A percentile compares a stretch with the other conserved stretches of the same genome.
Evolutionary conservation across 192 early-diverging fungal genomes (phyloP).

Genomic region (Linnemannia schmuckeri): DNA sequence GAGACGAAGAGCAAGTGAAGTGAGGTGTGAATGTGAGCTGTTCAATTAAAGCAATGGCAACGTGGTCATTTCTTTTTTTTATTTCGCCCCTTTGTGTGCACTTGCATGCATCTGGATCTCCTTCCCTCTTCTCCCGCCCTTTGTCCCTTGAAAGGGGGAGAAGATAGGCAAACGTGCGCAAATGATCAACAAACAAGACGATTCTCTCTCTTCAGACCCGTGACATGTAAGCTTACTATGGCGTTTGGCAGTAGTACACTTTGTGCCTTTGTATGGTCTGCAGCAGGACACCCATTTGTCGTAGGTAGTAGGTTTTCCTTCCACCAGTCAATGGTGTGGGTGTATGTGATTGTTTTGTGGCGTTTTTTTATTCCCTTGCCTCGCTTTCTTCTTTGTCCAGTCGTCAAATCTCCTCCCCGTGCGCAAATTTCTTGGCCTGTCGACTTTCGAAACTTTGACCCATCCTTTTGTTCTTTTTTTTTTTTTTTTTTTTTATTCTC

Average conservation of each 20-base stretch:
- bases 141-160: not conserved
- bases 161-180: not conserved
- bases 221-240: not conserved
- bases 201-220: not conserved
- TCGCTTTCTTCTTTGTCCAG: no score
- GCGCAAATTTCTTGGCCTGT: not conserved
- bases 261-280: no score
- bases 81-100: no score
- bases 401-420: not conserved
- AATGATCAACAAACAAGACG: not conserved
- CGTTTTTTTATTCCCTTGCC: no score
- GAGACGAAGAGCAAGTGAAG: not conserved
- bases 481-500: not conserved
- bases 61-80: not conserved
- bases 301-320: no score
- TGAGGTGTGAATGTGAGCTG: not conserved
- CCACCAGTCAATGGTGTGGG: no score
- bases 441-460: conserved; percentile 2
- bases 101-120: not conserved
- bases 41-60: not conserved
- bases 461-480: not conserved
- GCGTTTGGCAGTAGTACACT: not conserved
- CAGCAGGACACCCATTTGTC: no score
- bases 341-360: no score
- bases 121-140: not conserved